Conservation (phyloP, 768 basidiomycete genomes). For the Amanita thiersii region DNA sequence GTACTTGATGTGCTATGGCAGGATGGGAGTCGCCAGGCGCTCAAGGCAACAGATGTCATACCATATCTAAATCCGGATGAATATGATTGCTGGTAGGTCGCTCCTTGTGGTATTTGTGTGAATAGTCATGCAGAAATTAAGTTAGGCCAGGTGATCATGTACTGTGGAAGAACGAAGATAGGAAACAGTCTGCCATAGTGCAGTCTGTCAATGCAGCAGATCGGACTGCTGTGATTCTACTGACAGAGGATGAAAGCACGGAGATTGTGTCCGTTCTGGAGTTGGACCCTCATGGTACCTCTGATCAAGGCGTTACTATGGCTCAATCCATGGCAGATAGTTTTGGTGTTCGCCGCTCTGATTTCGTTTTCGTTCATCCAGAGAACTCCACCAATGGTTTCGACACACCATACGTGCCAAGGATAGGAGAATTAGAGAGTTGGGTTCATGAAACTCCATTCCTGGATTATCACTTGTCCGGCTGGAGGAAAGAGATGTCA, state of each 20-base stretch:
- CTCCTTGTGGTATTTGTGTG: not conserved
- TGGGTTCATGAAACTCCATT: slow-evolving; percentile 65
- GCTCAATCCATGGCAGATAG: slow-evolving; percentile 40
- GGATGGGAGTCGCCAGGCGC: slow-evolving; percentile 60
- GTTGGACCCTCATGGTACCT: slow-evolving; percentile 76
- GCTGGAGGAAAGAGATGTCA: slow-evolving; percentile 69
- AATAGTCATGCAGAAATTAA: slow-evolving; percentile 9
- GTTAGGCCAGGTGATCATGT: slow-evolving; percentile 88
- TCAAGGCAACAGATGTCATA: slow-evolving; percentile 58
- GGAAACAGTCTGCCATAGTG: slow-evolving; percentile 60
- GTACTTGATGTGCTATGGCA: slow-evolving; percentile 78
- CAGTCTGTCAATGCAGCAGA: slow-evolving; percentile 69
- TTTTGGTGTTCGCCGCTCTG: slow-evolving; percentile 76
- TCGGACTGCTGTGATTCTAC: slow-evolving; percentile 61
- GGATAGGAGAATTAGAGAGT: slow-evolving; percentile 76
- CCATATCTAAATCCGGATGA: slow-evolving; percentile 87
- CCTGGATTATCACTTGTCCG: slow-evolving; percentile 42
- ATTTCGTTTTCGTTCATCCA: slow-evolving; percentile 76
- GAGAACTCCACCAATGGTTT: slow-evolving; percentile 68
- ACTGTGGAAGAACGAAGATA: slow-evolving; percentile 71
- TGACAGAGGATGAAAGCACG: slow-evolving; percentile 40
- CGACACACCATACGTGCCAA: slow-evolving; percentile 61
- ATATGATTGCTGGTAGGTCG: slow-evolving; percentile 77
- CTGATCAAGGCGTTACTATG: slow-evolving; percentile 36
- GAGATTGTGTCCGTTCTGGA: slow-evolving; percentile 80